Base-by-base conservation (phyloP, 495 filamentous ascomycete species). In the Neurospora sp. region DNA sequence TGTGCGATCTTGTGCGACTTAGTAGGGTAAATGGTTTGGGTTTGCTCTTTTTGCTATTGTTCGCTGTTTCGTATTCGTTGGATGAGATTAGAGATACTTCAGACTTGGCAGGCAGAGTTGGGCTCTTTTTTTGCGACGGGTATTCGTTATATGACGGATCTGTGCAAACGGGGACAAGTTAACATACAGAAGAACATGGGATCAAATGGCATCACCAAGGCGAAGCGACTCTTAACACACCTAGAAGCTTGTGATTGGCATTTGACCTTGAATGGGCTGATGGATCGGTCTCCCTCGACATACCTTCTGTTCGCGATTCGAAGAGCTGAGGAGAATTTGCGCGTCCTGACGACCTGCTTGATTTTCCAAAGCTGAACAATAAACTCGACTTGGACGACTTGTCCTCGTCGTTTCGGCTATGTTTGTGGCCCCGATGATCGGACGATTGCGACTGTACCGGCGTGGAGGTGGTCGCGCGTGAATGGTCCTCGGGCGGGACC, bases 1-100 rank as follows among this genome's bases (percentile, higher is more conserved):
- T 89, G 72, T 91, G 88, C 11, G 92, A 94, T 71, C 88, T 90
- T 38, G 90, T 90, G 46, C 92, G 89, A 39, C 86, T 86, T 20
- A 94, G 81, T 31, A 94, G 83, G 37, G 86, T 81, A 74, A 89
- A 89, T 18, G 86, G 83, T 48, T 88, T 88, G 2, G 87, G 86
- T 71, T 88, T 89, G 73, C 77, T 78, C 77, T 82, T 86, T 78
- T 82, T 86, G 10, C 76, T 74, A 20, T 80, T 75, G 39, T 66
- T 72, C 1, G 74, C 71, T 74, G 70, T 75, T 35, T 86, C 84
- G 75, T 84, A 76, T 40, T 86, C 84, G 41, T 71, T 66, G 11
- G 83, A 78, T 9, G 82, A 82, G 44, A 79, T 77, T 70, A 84
- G 79, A 73, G 85, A 83, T 69, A 85, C 71, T 71, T 86, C 83